phyloP scores from a whole-genome alignment of 2,329 filamentous ascomycete genomes.

The Nothophoma quercina region DNA sequence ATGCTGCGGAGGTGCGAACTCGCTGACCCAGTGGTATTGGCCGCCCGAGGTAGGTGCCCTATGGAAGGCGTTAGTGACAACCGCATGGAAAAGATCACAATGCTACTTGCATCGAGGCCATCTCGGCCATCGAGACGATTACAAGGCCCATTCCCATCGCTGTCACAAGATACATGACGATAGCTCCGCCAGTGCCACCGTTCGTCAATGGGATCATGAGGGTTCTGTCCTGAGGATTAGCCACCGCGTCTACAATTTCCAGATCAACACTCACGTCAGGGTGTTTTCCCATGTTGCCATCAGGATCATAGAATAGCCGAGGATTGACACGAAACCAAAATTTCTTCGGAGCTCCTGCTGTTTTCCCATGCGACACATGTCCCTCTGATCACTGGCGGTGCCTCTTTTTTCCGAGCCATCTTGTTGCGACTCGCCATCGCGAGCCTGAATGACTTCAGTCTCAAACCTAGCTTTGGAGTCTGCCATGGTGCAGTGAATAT shows the following conservation, averaged over 20 bases:
- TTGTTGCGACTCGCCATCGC: constrained; percentile 21
- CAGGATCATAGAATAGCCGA: constrained; percentile 37
- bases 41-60: constrained; percentile 39
- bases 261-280: constrained; percentile 20
- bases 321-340: constrained; percentile 37
- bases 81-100: not conserved
- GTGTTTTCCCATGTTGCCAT: constrained; percentile 40
- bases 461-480: too few relatives aligned
- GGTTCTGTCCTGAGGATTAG: constrained; percentile 21
- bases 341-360: constrained; percentile 36
- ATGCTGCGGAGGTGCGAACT: constrained; percentile 34
- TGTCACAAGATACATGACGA: constrained; percentile 35
- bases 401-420: constrained; percentile 28
- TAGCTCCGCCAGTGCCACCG: constrained; percentile 36
- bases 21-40: constrained; percentile 41
- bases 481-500: too few relatives aligned
- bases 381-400: constrained; percentile 27
- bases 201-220: constrained; percentile 32
- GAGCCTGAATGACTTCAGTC: too few relatives aligned
- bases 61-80: constrained; percentile 2
- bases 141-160: constrained; percentile 32
- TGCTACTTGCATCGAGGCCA: constrained; percentile 34
- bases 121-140: constrained; percentile 39
- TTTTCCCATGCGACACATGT: constrained; percentile 43
- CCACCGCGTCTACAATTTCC: too few relatives aligned